phyloP scores from a whole-genome alignment of 805 yeast species.

The Schwanniomyces yamadae region DNA sequence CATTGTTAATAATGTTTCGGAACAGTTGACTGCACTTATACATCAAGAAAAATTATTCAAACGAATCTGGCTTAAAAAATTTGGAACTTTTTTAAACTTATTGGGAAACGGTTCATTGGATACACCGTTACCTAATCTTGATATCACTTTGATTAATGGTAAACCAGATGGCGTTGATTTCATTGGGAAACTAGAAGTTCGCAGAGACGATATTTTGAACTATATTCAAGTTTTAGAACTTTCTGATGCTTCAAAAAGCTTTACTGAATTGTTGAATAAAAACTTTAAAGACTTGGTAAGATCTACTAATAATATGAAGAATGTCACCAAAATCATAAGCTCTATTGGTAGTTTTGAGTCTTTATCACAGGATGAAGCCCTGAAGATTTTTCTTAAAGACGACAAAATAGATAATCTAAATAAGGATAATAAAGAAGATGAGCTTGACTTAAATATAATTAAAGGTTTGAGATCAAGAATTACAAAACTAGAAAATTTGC shows the following conservation, averaged over 20 bases:
- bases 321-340: conserved; percentile 29
- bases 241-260: conserved; percentile 26
- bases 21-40: conserved; percentile 54
- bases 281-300: conserved; percentile 47
- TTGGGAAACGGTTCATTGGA: conserved; percentile 13
- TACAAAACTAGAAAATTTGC: conserved; percentile 68
- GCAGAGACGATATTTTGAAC: conserved; percentile 29
- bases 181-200: conserved; percentile 34
- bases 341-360: conserved; percentile 30
- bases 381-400: neutral
- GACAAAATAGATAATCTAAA: no score
- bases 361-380: conserved; percentile 13
- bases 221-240: conserved; percentile 27
- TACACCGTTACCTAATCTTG: conserved; percentile 29
- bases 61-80: conserved; percentile 62
- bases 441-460: conserved; percentile 39
- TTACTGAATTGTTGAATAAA: conserved; percentile 38
- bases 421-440: conserved; percentile 25
- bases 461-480: conserved; percentile 71
- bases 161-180: conserved; percentile 27
- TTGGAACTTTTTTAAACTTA: conserved; percentile 42
- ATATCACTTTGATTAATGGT: conserved; percentile 32
- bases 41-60: conserved; percentile 58
- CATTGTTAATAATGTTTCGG: conserved; percentile 47
- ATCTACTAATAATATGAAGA: conserved; percentile 37